phyloP scores from a whole-genome alignment of 345 rosid genomes.

The Rhodamnia argentea region DNA sequence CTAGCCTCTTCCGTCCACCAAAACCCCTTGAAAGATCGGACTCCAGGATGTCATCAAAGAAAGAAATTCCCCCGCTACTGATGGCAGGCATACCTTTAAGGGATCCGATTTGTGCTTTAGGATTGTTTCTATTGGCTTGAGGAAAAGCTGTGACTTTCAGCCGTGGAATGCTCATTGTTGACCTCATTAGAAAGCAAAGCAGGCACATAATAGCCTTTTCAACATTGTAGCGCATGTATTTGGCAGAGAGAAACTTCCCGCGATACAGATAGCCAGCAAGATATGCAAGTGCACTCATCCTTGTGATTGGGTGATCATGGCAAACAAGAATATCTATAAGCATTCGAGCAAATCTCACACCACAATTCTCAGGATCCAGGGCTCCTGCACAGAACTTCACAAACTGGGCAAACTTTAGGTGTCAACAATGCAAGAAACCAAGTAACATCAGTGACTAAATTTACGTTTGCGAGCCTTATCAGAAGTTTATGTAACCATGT shows the following conservation, averaged over 20 bases:
- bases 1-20: too few relatives aligned
- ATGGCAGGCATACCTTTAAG: slow-evolving; percentile 70
- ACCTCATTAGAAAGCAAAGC: slow-evolving; percentile 80
- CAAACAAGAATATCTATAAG: too few relatives aligned
- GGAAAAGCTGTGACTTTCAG: slow-evolving; percentile 43
- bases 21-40: too few relatives aligned
- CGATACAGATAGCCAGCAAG: slow-evolving; percentile 87
- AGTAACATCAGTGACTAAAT: too few relatives aligned
- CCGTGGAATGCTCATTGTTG: slow-evolving; percentile 48
- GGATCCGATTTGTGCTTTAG: slow-evolving; percentile 58
- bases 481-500: too few relatives aligned
- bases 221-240: slow-evolving; percentile 31
- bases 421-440: too few relatives aligned
- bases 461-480: too few relatives aligned
- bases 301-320: not conserved
- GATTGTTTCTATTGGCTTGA: slow-evolving; percentile 49
- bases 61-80: slow-evolving; percentile 68
- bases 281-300: slow-evolving; percentile 91
- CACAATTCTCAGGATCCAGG: too few relatives aligned
- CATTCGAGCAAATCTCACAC: too few relatives aligned
- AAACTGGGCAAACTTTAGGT: too few relatives aligned
- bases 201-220: slow-evolving; percentile 79
- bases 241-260: slow-evolving; percentile 52
- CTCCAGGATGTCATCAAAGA: too few relatives aligned
- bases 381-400: too few relatives aligned